Percentiles rank a stretch among this genome's conserved stretches.
phyloP scores from a whole-genome alignment of 768 basidiomycete genomes.

The Agrocybe praecox region DNA sequence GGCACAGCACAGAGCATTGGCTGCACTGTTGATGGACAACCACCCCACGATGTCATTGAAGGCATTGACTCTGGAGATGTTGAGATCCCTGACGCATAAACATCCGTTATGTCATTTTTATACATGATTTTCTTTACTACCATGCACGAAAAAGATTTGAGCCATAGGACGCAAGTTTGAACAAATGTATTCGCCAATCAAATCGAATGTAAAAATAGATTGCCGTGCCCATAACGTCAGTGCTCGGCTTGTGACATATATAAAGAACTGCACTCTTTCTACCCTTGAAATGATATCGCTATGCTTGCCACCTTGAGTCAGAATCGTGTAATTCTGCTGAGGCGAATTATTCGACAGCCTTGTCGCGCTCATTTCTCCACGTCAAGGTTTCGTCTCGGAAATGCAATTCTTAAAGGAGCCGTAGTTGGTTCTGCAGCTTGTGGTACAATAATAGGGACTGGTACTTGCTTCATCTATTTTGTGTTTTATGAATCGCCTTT shows the following conservation, averaged over 20 bases:
- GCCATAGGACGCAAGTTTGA: neutral
- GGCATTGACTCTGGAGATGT: conserved; percentile 82
- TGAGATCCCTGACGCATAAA: conserved; percentile 86
- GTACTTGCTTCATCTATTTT: conserved; percentile 3
- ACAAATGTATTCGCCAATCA: neutral
- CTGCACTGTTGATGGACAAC: conserved; percentile 93
- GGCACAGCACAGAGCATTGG: conserved; percentile 97
- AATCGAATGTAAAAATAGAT: neutral
- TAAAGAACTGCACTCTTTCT: no score
- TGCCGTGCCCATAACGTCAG: neutral
- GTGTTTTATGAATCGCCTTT: neutral
- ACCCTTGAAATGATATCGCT: neutral
- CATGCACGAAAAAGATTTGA: neutral
- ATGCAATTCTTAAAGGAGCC: neutral
- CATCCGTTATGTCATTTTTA: conserved; percentile 26
- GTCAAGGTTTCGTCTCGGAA: neutral
- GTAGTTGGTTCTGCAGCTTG: conserved; percentile 8
- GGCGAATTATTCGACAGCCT: neutral
- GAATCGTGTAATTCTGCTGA: neutral
- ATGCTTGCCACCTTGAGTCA: neutral
- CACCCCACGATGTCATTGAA: conserved; percentile 93
- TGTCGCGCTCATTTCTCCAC: neutral
- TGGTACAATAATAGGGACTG: conserved; percentile 11
- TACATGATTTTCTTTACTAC: conserved; percentile 20
- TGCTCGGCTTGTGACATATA: neutral